Conservation (phyloP, 192 early-diverging fungal species). For the Backusella psychrophila region DNA sequence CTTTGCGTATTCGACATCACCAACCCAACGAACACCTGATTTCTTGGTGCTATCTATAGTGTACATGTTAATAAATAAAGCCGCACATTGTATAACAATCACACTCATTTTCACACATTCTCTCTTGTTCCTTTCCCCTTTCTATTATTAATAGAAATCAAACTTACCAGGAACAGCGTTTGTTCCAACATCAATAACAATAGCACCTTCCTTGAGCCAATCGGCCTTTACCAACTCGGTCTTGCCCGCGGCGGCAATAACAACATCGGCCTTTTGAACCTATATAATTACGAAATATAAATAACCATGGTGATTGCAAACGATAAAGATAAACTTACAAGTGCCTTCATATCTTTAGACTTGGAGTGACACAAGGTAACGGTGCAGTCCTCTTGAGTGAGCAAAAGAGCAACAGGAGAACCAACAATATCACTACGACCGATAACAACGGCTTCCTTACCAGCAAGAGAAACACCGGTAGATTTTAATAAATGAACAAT, state of each 20-base stretch:
- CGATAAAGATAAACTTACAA: conserved; percentile 49
- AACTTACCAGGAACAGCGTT: conserved; percentile 71
- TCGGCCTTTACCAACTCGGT: conserved; percentile 80
- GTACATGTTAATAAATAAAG: neutral
- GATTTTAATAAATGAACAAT: conserved; percentile 79
- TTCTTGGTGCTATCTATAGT: conserved; percentile 80
- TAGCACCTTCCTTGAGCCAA: conserved; percentile 93
- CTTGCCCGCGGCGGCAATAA: conserved; percentile 87
- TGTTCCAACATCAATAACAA: conserved; percentile 98
- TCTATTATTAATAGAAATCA: neutral
- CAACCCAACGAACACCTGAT: conserved; percentile 86
- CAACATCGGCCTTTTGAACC: conserved; percentile 76
- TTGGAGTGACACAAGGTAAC: conserved; percentile 93
- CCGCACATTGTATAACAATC: neutral
- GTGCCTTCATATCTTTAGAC: conserved; percentile 71
- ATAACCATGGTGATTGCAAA: neutral
- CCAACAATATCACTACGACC: conserved; percentile 98
- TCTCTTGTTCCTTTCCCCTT: neutral
- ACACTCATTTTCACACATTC: neutral
- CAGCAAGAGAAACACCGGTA: conserved; percentile 58
- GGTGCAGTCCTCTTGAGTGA: conserved; percentile 82
- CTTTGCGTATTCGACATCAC: conserved; percentile 86
- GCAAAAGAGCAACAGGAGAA: conserved; percentile 80
- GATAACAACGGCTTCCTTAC: conserved; percentile 91
- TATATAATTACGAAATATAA: neutral